Evolutionary conservation across 169 alveolate genomes (phyloP), one percentile per base, ranked within the genome.

Genomic region (Eimeria sp.): DNA sequence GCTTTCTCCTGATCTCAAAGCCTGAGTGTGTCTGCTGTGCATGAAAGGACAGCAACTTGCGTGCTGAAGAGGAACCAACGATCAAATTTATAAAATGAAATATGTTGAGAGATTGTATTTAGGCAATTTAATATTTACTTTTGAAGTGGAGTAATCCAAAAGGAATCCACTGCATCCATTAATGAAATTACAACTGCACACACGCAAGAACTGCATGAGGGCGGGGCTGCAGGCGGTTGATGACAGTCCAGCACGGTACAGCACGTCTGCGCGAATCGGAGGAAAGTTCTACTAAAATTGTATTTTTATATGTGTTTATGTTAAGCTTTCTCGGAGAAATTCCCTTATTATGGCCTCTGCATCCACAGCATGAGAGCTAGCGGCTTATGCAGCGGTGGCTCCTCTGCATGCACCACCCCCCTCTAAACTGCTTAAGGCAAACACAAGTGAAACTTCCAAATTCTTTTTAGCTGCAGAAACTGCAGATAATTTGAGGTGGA

Each of bases 381-480:
- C 75, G 18, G 75, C 75, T 4, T 65, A 65, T n/a, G 75, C 14
- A 25, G 75, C 75, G 75, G 75, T 65, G 75, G 43, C 75, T 65
- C 75, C 75, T 65, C 75, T 13, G 75, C 75, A 65, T 65, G 75
- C 70, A 58, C 70, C 75, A 65, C 75, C 75, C 75, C 75, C 75
- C 75, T 65, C 75, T 65, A 65, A 65, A 20, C 83, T 72, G 54
- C 57, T 9, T 49, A 72, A 72, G 5, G 40, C 27, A 25, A 72
- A 72, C 7, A 30, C 5, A 72, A 72, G 83, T 72, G 54, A n/a
- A 65, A 25, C 43, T 65, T 9, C 22, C 43, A 4, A 40, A 25
- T 13, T 65, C 75, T 4, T 20, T 65, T 65, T 18, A 14, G 43
- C 18, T 65, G 10, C 75, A 20, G 75, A n/a, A 65, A 18, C 14